phyloP scores from a whole-genome alignment of 352 stramenopile genomes.

The Pythium grandisporangium region DNA sequence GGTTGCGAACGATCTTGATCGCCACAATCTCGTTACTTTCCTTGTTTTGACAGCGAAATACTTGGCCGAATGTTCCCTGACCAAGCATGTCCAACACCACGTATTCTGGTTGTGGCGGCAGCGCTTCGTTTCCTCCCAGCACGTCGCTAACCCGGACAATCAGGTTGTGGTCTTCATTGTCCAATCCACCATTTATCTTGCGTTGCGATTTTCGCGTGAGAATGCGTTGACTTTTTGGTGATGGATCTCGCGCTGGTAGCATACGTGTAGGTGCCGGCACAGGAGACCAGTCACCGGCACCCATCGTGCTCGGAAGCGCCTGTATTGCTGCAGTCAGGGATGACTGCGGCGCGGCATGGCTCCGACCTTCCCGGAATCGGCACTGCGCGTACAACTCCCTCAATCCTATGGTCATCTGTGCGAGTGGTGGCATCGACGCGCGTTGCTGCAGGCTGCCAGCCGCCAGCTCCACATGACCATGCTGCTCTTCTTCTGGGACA shows the following conservation, averaged over 20 bases:
- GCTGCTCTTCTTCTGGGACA: too few relatives aligned
- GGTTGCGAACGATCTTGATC: slow-evolving; percentile 97
- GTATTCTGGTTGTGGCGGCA: slow-evolving; percentile 41
- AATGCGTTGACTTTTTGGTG: slow-evolving; percentile 8
- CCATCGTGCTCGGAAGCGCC: too few relatives aligned
- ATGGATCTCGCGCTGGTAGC: neutral
- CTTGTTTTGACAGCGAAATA: slow-evolving; percentile 32
- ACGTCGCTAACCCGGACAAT: slow-evolving; percentile 34
- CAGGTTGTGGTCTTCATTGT: slow-evolving; percentile 44
- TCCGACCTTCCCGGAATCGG: too few relatives aligned
- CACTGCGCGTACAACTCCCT: too few relatives aligned
- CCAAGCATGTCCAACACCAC: slow-evolving; percentile 91
- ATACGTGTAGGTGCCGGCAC: slow-evolving; percentile 1
- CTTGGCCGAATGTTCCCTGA: slow-evolving; percentile 69
- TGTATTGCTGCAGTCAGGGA: too few relatives aligned
- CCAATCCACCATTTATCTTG: slow-evolving; percentile 22
- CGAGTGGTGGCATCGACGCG: too few relatives aligned
- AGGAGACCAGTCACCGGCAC: neutral
- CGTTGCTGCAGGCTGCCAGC: too few relatives aligned
- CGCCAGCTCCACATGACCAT: too few relatives aligned
- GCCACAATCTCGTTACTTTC: slow-evolving; percentile 76
- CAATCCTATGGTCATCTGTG: too few relatives aligned
- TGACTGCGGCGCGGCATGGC: too few relatives aligned
- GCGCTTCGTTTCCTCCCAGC: slow-evolving; percentile 11
- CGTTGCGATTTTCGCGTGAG: slow-evolving; percentile 33